Conservation (phyloP, 352 stramenopile genomes). For the Phytophthora uliginosa region DNA sequence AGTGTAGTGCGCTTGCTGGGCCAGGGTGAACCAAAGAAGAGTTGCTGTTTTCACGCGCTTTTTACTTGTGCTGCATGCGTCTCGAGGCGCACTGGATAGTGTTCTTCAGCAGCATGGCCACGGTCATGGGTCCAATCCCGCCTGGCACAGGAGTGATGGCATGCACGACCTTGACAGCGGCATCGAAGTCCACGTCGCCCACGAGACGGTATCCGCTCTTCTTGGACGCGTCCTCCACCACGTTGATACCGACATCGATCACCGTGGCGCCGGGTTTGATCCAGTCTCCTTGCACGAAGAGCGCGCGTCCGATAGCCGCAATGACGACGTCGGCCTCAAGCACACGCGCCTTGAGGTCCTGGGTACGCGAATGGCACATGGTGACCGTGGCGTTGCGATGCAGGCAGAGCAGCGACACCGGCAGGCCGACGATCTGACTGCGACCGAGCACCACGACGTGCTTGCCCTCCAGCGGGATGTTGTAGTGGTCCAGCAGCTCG, state of each 20-base stretch:
- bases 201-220: slow-evolving; percentile 95
- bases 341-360: slow-evolving; percentile 83
- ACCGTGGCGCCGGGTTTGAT: slow-evolving; percentile 98
- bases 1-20: slow-evolving; percentile 12
- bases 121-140: slow-evolving; percentile 98
- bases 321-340: slow-evolving; percentile 98
- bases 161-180: slow-evolving; percentile 82
- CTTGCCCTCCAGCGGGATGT: slow-evolving; percentile 95
- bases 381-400: slow-evolving; percentile 98
- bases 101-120: slow-evolving; percentile 95
- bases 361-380: slow-evolving; percentile 97
- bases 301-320: slow-evolving; percentile 94
- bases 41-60: no score
- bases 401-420: slow-evolving; percentile 96
- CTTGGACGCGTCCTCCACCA: slow-evolving; percentile 88
- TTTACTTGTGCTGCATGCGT: slow-evolving; percentile 32
- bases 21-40: no score
- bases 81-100: slow-evolving; percentile 61
- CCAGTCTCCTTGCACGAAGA: slow-evolving; percentile 96
- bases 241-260: slow-evolving; percentile 99
- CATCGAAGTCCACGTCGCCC: slow-evolving; percentile 97
- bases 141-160: slow-evolving; percentile 98
- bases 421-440: slow-evolving; percentile 98
- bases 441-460: slow-evolving; percentile 97
- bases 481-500: slow-evolving; percentile 94